Base-by-base conservation (phyloP, 108 stramenopile species). In the Cyclotella kingstonii region DNA sequence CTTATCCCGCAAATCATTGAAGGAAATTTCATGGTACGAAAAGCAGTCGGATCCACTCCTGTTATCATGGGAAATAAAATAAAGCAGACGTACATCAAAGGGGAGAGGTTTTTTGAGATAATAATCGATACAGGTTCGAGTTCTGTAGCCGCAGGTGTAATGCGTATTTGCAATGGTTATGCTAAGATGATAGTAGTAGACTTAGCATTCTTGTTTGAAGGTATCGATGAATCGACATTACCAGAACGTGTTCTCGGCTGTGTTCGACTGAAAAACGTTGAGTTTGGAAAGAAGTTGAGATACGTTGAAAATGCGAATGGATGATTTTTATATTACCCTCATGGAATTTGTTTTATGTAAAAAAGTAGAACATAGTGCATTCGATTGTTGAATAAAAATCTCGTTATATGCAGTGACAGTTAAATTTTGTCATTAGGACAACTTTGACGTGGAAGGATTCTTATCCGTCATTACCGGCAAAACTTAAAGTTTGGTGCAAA, bases 61-160 rank as follows among this genome's bases (percentile, higher is more conserved):
- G 93, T 92, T 6, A 90, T 98, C 43, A 81, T 96, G 76, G 97
- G 95, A 19, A 96, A 84, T 27, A 94, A 95, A 73, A 83, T 98
- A 44, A 91, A 91, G 61, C 94, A 94, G 50, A 68, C 81, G 31
- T 95, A 94, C 62, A 61, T 80, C 47, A 69, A 56, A 22, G 82
- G 78, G 10, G 77, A 81, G n/a, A 72, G 91, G 27, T 97, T 85
- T 71, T 81, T 97, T 38, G 96, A 97, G 75, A 47, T 95, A 0
- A 82, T 94, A 50, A 73, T 96, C 43, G 95, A 97, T 77, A 87
- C 95, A 26, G 89, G 87, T 5, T 81, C 68, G 33, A 80, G 89
- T 44, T 34, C 79, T 12, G 65, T 97, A 22, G 96, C 95, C 0
- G 84, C 91, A 22, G 88, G 87, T 45, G 85, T 91, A 42, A 67